Percentiles rank a stretch among this genome's conserved stretches.
Evolutionary conservation across 202 grass and related monocot genomes (phyloP).

Genomic region (Carex arenaria): DNA sequence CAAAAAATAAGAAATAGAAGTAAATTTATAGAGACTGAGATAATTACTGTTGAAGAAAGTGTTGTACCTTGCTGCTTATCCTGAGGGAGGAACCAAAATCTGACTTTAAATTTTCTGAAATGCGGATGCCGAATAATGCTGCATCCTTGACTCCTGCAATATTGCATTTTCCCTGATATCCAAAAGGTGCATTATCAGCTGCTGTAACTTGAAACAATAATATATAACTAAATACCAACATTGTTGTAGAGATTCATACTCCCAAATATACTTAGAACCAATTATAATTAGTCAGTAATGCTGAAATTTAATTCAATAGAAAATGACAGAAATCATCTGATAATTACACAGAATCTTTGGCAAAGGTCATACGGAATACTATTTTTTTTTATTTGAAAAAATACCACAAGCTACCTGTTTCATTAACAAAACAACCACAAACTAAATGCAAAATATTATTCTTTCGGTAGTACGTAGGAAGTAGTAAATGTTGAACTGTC

Average conservation of each 20-base stretch:
- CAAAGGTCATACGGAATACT: background rate
- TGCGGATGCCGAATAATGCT: slow-evolving; percentile 46
- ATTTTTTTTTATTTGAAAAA: too few species aligned
- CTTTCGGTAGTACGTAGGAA: too few species aligned
- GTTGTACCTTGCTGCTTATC: slow-evolving; percentile 49
- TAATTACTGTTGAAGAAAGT: background rate
- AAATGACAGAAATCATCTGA: background rate
- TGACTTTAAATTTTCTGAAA: slow-evolving; percentile 40
- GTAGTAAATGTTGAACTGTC: background rate
- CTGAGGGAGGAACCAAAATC: slow-evolving; percentile 34
- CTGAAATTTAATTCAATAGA: background rate
- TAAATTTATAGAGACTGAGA: background rate
- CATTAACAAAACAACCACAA: too few species aligned
- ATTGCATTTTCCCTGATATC: slow-evolving; percentile 11
- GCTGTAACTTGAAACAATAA: background rate
- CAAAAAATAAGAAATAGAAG: background rate
- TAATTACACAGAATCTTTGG: background rate
- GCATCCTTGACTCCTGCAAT: slow-evolving; percentile 47
- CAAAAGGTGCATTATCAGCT: background rate
- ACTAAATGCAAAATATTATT: too few species aligned
- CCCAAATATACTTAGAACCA: background rate
- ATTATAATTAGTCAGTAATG: background rate
- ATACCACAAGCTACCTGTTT: too few species aligned
- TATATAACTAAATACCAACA: background rate
- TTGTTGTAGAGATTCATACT: background rate